Percentiles rank a stretch among this genome's conserved stretches.
These are phyloP conservation scores for Fistulifera solaris DNA, from an alignment of 108 stramenopile genomes.

Conservation along the genomic window DNA sequence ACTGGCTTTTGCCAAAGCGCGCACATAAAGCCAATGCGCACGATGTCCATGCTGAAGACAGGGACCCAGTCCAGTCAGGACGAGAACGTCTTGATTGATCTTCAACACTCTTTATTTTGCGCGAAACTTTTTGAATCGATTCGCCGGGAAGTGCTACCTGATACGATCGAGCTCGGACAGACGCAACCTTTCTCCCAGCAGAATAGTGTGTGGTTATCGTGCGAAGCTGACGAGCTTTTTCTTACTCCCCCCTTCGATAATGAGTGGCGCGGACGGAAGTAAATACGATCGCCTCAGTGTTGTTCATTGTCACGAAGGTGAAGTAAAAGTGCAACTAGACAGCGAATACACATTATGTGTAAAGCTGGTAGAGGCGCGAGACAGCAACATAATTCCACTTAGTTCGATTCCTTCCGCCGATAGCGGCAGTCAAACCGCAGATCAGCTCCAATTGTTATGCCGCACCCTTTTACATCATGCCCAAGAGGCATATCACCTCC, in stretches of 20 bases:
- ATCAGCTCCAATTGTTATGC: conserved; percentile 52
- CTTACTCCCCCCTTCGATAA: conserved; percentile 54
- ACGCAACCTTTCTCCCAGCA: conserved; percentile 3
- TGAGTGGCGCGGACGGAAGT: conserved; percentile 34
- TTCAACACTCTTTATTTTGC: conserved; percentile 83
- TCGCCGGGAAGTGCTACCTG: conserved; percentile 46
- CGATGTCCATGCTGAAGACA: background rate
- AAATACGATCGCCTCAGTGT: conserved; percentile 42
- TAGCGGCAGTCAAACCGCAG: conserved; percentile 64
- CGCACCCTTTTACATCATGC: conserved; percentile 67
- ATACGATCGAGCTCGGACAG: conserved; percentile 12
- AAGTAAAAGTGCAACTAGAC: conserved; percentile 80
- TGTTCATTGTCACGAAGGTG: conserved; percentile 80
- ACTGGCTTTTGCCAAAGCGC: conserved; percentile 64
- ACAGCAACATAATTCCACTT: conserved; percentile 1
- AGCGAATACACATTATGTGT: conserved; percentile 69
- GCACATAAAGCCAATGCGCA: conserved; percentile 40
- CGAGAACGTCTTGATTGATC: conserved; percentile 55
- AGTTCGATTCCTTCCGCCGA: background rate
- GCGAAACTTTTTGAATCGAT: conserved; percentile 83
- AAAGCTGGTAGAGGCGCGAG: conserved; percentile 66
- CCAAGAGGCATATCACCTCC: conserved; percentile 69
- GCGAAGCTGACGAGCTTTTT: conserved; percentile 70
- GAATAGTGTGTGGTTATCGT: conserved; percentile 45
- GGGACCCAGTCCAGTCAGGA: conserved; percentile 19